Base-by-base conservation (phyloP, 164 flowering plant genomes). In the Stephania cephalantha region DNA sequence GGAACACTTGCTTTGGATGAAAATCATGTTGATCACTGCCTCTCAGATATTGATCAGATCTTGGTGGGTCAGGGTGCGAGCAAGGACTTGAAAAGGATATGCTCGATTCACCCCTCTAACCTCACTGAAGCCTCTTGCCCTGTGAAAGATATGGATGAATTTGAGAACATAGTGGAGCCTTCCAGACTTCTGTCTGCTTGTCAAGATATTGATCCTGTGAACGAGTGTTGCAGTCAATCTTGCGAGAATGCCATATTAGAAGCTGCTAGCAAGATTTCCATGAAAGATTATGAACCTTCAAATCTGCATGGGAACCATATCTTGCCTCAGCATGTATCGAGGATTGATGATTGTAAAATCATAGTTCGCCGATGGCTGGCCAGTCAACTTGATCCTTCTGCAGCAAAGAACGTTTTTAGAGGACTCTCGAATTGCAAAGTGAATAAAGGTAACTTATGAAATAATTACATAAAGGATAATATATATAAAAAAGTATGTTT, bases 41-140 rank as follows among this genome's bases (percentile, higher is more conserved):
- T 91, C 46, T 90, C 94, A 6, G 99, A 95, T 84, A 70, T 92
- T 68, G 88, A 93, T 81, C 87, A 90, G 80, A 87, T 90, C 78
- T 77, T 95, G 78, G 85, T 76, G 63, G 81, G 88, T 46, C 88
- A 87, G 77, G 99, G 99, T 65, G 97, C 96, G 18, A 84, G 79
- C 78, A 82, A 76, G 58, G 74, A 76, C 76, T 87, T 95, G 70
- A 79, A 79, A 64, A 72, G 85, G 78, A 85, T 93, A 78, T 95
- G 99, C 80, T 86, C 94, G 7, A 68, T 95, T 48, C 84, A 52
- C 71, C 81, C 97, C 0, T 85, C 87, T 61, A 91, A 89, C 81
- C 94, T 95, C 68, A 91, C 99, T 35, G 90, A 83, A 81, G 90
- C 83, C 22, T 88, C 97, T 73, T 95, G 99, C 78, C 98, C 98